Evolutionary conservation across 192 early-diverging fungal genomes (phyloP), one percentile per base, ranked within the genome.

Genomic region (Umbelopsis sp.): DNA sequence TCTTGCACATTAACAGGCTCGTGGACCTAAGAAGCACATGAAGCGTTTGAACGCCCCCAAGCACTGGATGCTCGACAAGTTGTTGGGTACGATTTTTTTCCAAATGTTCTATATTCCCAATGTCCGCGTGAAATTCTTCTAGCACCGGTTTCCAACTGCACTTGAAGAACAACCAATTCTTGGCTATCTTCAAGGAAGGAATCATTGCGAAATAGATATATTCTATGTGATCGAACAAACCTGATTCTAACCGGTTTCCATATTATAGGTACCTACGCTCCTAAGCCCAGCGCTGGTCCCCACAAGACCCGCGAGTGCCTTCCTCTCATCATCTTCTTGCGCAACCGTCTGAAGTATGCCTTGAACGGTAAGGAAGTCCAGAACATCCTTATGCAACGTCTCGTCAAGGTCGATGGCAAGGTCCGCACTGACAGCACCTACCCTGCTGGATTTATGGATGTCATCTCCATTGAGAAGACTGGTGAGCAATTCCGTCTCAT

Each of bases 61-160:
- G 91, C 96, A 98, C 92, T 99, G 98, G 98, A 97, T 99, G 96
- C 91, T 99, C 80, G 97, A 98, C 95, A 99, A 99, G 86, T 92
- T 99, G 74, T 95, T 96, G 84, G 98, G 98, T 81, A 97, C 31
- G 56, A 62, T 62, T 62, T 34, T 11, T 91, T 79, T 94, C 91
- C 90, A 86, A 83, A 85, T 65, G 81, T 82, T 62, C 12, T 26
- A 14, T 1, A 26, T 26, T 26, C 52, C 12, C 43, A 56, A 62
- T 24, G 10, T 1, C 68, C 83, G 80, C 1, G 1, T n/a, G 3
- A 26, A n/a, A n/a, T n/a, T 11, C 38, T 41, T 41, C 38, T 41
- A 41, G 38, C 12, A 6, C 38, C 38, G 38, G 12, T 11, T 41
- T 41, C 8, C 4, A 38, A 8, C 36, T 5, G 38, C 12, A 41